Base-by-base conservation (phyloP, 768 basidiomycete species). In the Lyophyllum semitale region DNA sequence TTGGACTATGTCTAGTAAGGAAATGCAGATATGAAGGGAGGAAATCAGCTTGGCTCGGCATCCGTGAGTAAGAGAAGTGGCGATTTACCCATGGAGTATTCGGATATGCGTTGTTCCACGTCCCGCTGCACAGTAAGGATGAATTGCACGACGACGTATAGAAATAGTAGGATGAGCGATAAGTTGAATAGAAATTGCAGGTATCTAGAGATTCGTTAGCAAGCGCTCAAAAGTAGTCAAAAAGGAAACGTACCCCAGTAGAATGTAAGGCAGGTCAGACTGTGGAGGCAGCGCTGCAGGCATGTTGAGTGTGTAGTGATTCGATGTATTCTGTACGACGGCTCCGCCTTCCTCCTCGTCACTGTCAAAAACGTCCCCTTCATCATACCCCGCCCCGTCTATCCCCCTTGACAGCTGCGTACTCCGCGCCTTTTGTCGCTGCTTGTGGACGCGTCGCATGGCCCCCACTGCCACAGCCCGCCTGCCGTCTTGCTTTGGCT, bases 161-260 rank as follows among this genome's bases (percentile, higher is more conserved):
- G 74, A 65, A 92, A 89, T 45, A 95, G 75, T 37, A 91, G 63
- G 45, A 94, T 84, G 33, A 98, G 81, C 6, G 90, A 87, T 22
- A 91, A 73, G 71, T 98, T 97, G 77, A 97, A 97, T 71, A 91
- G 85, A 73, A 98, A 93, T 68, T 98, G 96, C 20, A 96, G 76
- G 71, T 98, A 98, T 58, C 92, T 91, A 46, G 48, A 54, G 25
- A 52, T 49, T 65, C 57, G 64, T 33, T 63, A 53, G 54, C 48
- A 17, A 38, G n/a, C 48, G 25, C n/a, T 26, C 13, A 8, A 30
- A 23, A 48, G 29, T 30, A 12, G 7, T 46, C 18, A n/a, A 38
- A n/a, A 56, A 1, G 47, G 54, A 29, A 27, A 75, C 88, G 66
- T 61, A 95, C 94, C 95, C 94, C 46, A 94, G 80, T 26, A 97